A percentile compares a stretch with the other conserved stretches of the same genome.
phyloP scores from a whole-genome alignment of 139 green algal genomes.

The Asterochloris sp. region DNA sequence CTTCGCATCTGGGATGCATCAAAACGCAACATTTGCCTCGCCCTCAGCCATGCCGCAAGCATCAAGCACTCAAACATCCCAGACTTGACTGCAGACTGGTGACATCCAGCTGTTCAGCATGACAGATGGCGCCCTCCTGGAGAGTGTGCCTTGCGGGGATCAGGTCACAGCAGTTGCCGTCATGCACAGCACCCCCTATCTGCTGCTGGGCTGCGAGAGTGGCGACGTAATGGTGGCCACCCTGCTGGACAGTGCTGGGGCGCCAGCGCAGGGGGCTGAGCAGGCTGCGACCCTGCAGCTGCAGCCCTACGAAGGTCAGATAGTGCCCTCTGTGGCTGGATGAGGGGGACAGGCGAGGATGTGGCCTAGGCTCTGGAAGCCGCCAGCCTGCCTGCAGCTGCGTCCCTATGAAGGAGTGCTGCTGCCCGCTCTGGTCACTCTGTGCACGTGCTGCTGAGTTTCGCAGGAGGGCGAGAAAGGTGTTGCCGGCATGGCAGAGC shows the following conservation, averaged over 20 bases:
- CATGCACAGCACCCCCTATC: conserved; percentile 32
- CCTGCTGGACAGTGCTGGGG: conserved; percentile 23
- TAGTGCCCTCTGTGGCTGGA: background rate
- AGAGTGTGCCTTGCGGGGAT: conserved; percentile 29
- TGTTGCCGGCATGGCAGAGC: too few relatives aligned
- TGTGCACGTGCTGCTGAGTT: too few relatives aligned
- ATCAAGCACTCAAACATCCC: too few relatives aligned
- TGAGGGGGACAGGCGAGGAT: too few relatives aligned
- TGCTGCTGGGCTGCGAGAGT: conserved; percentile 44
- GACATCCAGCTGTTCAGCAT: conserved; percentile 45
- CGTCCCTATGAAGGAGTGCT: too few relatives aligned
- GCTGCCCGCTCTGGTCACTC: too few relatives aligned
- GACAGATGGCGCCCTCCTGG: conserved; percentile 21
- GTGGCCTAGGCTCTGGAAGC: too few relatives aligned
- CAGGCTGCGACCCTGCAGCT: conserved; percentile 19
- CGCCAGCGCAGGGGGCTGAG: conserved; percentile 7
- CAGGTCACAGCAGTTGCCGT: conserved; percentile 26
- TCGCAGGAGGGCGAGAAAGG: too few relatives aligned
- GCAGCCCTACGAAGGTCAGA: conserved; percentile 38
- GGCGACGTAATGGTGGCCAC: conserved; percentile 34
- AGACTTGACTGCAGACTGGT: conserved; percentile 24
- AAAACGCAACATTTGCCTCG: too few relatives aligned
- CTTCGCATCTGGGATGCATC: too few relatives aligned
- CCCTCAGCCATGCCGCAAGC: too few relatives aligned
- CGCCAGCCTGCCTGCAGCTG: too few relatives aligned